Percentiles rank a stretch among this genome's conserved stretches.
Evolutionary conservation across 768 basidiomycete genomes (phyloP).

Genomic region (Lentinula detonsa): DNA sequence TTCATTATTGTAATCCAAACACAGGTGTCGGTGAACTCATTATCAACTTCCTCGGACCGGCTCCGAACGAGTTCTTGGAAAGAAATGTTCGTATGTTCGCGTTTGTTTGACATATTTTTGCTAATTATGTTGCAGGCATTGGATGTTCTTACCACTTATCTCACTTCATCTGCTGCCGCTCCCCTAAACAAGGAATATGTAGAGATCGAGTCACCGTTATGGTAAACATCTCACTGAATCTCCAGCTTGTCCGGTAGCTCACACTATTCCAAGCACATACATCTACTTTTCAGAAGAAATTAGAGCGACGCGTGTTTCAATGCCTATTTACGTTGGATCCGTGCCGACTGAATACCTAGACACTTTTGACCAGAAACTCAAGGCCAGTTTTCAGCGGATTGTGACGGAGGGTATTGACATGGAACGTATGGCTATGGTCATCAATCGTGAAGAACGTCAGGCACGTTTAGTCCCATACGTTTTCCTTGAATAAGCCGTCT

Average conservation of each 20-base stretch:
- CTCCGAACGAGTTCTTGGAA: conserved; percentile 63
- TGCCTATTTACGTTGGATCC: conserved; percentile 77
- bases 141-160: conserved; percentile 80
- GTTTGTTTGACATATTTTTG: background rate
- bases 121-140: conserved; percentile 48
- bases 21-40: conserved; percentile 74
- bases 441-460: conserved; percentile 86
- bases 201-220: conserved; percentile 85
- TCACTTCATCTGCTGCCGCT: conserved; percentile 79
- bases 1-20: background rate
- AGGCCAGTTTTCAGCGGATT: conserved; percentile 63
- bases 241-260: conserved; percentile 1
- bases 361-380: conserved; percentile 64
- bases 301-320: conserved; percentile 63
- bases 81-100: conserved; percentile 41
- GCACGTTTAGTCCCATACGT: conserved; percentile 26
- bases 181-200: conserved; percentile 89
- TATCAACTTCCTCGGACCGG: conserved; percentile 75
- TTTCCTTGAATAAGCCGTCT: background rate
- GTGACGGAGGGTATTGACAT: conserved; percentile 79
- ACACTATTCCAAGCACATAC: conserved; percentile 49
- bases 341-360: conserved; percentile 78
- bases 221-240: conserved; percentile 37
- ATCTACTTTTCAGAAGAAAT: conserved; percentile 81
- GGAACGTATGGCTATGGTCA: conserved; percentile 80